Percentiles rank a stretch among this genome's conserved stretches.
phyloP scores from a whole-genome alignment of 2,329 filamentous ascomycete species.

The Trichoderma asperellum region DNA sequence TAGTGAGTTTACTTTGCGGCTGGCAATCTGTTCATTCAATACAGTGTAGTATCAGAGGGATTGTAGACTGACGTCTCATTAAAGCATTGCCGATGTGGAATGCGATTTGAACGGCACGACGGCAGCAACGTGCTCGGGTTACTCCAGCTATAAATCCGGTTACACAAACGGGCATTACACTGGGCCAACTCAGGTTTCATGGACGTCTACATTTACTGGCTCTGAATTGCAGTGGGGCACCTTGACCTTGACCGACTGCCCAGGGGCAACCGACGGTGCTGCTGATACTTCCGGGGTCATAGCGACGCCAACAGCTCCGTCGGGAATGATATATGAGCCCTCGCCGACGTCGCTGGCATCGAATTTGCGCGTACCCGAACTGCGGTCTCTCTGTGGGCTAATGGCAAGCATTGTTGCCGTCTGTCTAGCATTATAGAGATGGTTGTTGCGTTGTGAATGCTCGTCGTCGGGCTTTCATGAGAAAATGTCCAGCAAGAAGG shows the following conservation, averaged over 20 bases:
- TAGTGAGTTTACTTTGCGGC: constrained; percentile 42
- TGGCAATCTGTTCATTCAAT: neutral
- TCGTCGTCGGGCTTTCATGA: neutral
- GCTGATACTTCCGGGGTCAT: constrained; percentile 35
- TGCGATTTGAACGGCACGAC: constrained; percentile 50
- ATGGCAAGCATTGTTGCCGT: neutral
- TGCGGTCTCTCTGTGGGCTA: neutral
- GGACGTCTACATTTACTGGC: constrained; percentile 51
- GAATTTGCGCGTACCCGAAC: constrained; percentile 2
- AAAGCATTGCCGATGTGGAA: constrained; percentile 50
- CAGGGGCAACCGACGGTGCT: constrained; percentile 39
- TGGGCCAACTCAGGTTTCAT: constrained; percentile 50
- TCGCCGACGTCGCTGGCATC: constrained; percentile 23
- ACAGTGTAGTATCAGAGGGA: neutral
- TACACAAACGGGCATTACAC: constrained; percentile 46
- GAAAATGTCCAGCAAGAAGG: too few species aligned
- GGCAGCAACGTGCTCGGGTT: constrained; percentile 53
- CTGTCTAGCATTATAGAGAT: constrained; percentile 2
- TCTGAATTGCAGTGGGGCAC: constrained; percentile 50
- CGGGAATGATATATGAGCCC: constrained; percentile 27
- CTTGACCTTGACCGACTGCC: constrained; percentile 48
- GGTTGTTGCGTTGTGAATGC: neutral
- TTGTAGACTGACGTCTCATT: constrained; percentile 20
- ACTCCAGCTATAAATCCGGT: constrained; percentile 49
- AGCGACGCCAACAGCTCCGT: constrained; percentile 27